A percentile compares a stretch with the other conserved stretches of the same genome.
phyloP scores from a whole-genome alignment of 2,329 filamentous ascomycete genomes.

The Clonostachys rosea region DNA sequence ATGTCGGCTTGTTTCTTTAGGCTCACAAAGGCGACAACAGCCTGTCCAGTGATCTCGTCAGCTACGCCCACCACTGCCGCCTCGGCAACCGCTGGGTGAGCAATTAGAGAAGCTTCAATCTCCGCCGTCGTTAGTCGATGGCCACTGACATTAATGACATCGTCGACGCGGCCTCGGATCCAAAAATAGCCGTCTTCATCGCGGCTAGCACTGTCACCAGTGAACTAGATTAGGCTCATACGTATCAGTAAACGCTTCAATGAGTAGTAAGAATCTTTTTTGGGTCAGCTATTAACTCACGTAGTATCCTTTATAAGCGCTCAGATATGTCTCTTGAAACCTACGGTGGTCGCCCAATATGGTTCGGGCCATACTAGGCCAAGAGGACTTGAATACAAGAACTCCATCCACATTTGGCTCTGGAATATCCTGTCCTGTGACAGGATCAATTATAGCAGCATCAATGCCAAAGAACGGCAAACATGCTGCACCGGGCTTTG shows the following conservation, averaged over 20 bases:
- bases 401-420: conserved; percentile 98
- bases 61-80: conserved; percentile 90
- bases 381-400: conserved; percentile 92
- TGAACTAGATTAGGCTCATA: conserved; percentile 53
- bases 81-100: conserved; percentile 86
- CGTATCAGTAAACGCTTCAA: neutral
- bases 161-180: conserved; percentile 97
- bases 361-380: conserved; percentile 97
- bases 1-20: conserved; percentile 52
- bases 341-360: conserved; percentile 97
- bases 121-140: conserved; percentile 96
- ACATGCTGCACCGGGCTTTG: conserved; percentile 93
- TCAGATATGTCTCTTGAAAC: conserved; percentile 98
- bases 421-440: conserved; percentile 86
- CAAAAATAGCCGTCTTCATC: conserved; percentile 99
- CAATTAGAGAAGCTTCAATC: conserved; percentile 93
- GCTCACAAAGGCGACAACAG: conserved; percentile 95
- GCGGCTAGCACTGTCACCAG: conserved; percentile 88
- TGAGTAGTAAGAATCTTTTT: neutral
- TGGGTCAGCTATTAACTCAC: conserved; percentile 47
- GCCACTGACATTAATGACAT: conserved; percentile 96
- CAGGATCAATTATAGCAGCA: conserved; percentile 93
- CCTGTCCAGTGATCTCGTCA: conserved; percentile 94
- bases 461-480: conserved; percentile 98
- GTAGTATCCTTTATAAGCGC: conserved; percentile 97